Conservation (phyloP, 139 green algal species). For the Coelastrella sp. region DNA sequence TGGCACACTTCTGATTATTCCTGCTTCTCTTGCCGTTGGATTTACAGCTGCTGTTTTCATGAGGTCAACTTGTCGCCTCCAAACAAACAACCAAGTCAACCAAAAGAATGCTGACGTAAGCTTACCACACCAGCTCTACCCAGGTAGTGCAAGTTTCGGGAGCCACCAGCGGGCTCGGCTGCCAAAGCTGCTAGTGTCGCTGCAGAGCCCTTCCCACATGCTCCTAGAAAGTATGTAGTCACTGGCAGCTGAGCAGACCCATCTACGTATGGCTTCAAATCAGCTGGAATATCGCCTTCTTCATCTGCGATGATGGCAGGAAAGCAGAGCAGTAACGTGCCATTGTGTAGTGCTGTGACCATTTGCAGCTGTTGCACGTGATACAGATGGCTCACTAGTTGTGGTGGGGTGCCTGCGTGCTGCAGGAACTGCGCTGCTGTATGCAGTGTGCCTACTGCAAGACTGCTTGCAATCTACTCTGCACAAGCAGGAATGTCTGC, state of each 20-base stretch:
- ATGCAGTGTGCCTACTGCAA: too few species aligned
- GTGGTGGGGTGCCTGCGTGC: too few species aligned
- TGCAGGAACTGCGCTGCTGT: too few species aligned
- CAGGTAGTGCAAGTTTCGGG: not conserved
- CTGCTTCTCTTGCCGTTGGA: too few species aligned
- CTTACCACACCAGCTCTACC: not conserved
- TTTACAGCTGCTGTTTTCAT: too few species aligned
- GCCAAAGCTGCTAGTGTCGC: not conserved
- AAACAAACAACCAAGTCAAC: too few species aligned
- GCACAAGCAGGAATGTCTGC: not conserved
- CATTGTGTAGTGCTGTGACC: too few species aligned
- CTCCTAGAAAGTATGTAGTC: slow-evolving; percentile 84
- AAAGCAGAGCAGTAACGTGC: not conserved
- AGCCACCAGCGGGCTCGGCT: not conserved
- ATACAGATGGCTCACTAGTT: too few species aligned
- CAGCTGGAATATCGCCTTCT: slow-evolving; percentile 54
- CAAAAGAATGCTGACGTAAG: not conserved
- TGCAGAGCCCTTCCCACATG: slow-evolving; percentile 55
- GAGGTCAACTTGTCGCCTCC: too few species aligned
- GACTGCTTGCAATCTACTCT: too few species aligned
- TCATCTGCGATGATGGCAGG: slow-evolving; percentile 40
- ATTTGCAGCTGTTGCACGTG: too few species aligned
- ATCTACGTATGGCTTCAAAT: slow-evolving; percentile 67
- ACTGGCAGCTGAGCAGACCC: slow-evolving; percentile 67
- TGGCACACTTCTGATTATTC: too few species aligned